phyloP scores from a whole-genome alignment of 306 rosid genomes.

The Geum urbanum region DNA sequence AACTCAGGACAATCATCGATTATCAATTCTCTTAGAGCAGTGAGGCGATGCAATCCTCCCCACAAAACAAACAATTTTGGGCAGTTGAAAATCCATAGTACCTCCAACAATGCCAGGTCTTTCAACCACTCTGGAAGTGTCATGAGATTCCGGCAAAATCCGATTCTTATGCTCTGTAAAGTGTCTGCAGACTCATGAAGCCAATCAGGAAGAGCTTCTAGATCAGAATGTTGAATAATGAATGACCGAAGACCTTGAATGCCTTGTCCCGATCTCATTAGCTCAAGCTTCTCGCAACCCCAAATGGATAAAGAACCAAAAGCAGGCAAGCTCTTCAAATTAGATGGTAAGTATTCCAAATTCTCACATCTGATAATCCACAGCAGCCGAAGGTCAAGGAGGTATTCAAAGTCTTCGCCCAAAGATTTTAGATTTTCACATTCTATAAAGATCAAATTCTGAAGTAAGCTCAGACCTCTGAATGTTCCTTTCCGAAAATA shows the following conservation, averaged over 20 bases:
- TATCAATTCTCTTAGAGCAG: no score
- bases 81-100: neutral
- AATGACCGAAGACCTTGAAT: neutral
- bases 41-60: no score
- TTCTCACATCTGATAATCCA: neutral
- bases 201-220: slow-evolving; percentile 24
- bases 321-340: slow-evolving; percentile 9
- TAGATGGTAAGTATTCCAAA: slow-evolving; percentile 21
- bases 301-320: slow-evolving; percentile 8
- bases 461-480: slow-evolving; percentile 8
- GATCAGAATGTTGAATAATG: neutral
- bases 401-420: neutral
- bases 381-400: neutral
- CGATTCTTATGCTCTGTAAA: neutral
- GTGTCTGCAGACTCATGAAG: slow-evolving; percentile 22
- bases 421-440: neutral
- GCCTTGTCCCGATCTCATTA: neutral
- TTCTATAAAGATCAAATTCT: neutral
- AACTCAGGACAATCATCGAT: no score
- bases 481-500: no score
- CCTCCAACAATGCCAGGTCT: neutral
- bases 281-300: slow-evolving; percentile 6
- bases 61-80: neutral
- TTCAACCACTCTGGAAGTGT: slow-evolving; percentile 20
- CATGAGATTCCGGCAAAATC: neutral